Base-by-base conservation (phyloP, 306 rosid genomes). In the Quercus engelmannii region DNA sequence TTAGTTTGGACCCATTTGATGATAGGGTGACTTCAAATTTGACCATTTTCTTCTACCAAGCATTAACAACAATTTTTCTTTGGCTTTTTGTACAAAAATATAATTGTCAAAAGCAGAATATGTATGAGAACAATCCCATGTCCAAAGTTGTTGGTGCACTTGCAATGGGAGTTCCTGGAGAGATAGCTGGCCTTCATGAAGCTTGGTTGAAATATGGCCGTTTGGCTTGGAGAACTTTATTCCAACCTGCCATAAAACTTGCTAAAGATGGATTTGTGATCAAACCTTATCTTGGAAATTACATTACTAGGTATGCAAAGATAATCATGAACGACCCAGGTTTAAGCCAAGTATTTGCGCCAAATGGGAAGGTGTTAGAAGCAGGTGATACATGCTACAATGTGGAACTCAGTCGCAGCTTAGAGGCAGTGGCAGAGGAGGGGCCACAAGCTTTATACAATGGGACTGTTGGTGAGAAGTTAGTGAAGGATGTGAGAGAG, bases 81-180 rank as follows among this genome's bases (percentile, higher is more conserved):
- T 74, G 17, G 15, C 41, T 75, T 3, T 43, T 65, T 79, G 72
- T 67, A 18, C 80, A 38, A 76, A 76, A 74, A 74, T 74, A 69
- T 73, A 25, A 31, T 64, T 77, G 70, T 71, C 78, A 81, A 55
- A 41, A 78, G 79, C 92, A 94, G 97, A 80, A 92, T 62, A 95
- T 95, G 97, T 95, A 95, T 80, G 83, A 89, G 83, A 75, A 77
- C 78, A 83, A 90, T 81, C 81, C 90, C 14, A 5, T 62, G 21
- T 88, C 85, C 82, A 91, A 91, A 87, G 6, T 1, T 15, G 11
- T 10, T 9, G 99, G 98, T 72, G 88, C 94, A 58, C 79, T 92
- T 78, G 81, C 99, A 35, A 82, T 86, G 83, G 99, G 94, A 78
- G 90, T 95, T 81, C 99, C 99, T 54, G 97, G 98, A 64, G 98